phyloP scores from a whole-genome alignment of 441 rosid species.

The Euphorbia celastroides region DNA sequence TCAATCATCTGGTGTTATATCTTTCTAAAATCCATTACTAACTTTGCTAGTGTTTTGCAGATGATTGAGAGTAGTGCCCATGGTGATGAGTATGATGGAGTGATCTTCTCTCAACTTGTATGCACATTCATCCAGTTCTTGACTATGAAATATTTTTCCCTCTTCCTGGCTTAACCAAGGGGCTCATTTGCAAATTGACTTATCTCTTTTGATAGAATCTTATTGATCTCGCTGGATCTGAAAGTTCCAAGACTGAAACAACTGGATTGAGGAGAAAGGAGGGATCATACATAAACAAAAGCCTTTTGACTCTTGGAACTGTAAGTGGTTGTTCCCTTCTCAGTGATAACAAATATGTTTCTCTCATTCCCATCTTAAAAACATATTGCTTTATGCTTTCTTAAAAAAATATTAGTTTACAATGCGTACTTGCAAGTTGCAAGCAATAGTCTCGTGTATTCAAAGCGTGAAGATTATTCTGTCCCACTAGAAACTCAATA shows the following conservation, averaged over 20 bases:
- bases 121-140: slow-evolving; percentile 22
- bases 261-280: slow-evolving; percentile 97
- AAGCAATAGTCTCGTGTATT: not conserved
- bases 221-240: slow-evolving; percentile 99
- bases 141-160: slow-evolving; percentile 15
- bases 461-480: not conserved
- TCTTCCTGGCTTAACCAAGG: slow-evolving; percentile 10
- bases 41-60: slow-evolving; percentile 41
- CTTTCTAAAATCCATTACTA: slow-evolving; percentile 11
- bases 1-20: not conserved
- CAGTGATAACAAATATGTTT: not conserved
- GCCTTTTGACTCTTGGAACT: slow-evolving; percentile 98
- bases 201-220: slow-evolving; percentile 56
- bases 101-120: slow-evolving; percentile 98
- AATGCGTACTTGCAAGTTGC: not conserved
- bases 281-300: slow-evolving; percentile 99
- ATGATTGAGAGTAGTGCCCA: slow-evolving; percentile 97
- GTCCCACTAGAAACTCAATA: not conserved
- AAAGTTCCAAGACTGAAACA: slow-evolving; percentile 99
- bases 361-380: not conserved
- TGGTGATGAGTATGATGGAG: slow-evolving; percentile 99
- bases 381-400: not conserved
- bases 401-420: not conserved
- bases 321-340: slow-evolving; percentile 39
- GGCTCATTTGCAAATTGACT: slow-evolving; percentile 18